Evolutionary conservation across 192 early-diverging fungal genomes (phyloP), one percentile per base, ranked within the genome.

Genomic region (Spizellomyces punctatus): DNA sequence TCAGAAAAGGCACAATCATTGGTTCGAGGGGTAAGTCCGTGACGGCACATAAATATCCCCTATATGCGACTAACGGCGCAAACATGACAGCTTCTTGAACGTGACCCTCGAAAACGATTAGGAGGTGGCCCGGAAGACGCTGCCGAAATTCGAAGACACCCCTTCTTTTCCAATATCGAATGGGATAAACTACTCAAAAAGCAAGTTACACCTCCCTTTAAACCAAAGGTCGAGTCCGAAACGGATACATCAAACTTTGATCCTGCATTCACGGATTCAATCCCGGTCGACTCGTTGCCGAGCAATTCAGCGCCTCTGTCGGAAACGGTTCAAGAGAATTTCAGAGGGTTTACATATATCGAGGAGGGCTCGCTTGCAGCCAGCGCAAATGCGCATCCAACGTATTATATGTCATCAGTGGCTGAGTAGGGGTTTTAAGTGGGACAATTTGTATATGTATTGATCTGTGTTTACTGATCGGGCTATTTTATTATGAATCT

Each of bases 141-240:
- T 0, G 75, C 78, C 17, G 86, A 85, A 19, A 80, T 91, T 71
- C 85, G 86, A 69, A 74, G 80, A 21, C 90, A 91, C 64, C 78
- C 81, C 27, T 91, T 87, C 66, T 90, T 91, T 74, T 63, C 73
- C 16, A 81, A 78, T 8, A 77, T 91, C 41, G 88, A 91, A 70
- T 91, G 90, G 90, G 72, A 77, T 21, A 83, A 84, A 60, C 80
- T 91, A 21, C 77, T 83, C 64, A 82, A 80, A 52, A 85, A 88
- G 71, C 78, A 88, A 63, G 80, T 86, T 8, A 82, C 76, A 48
- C 90, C 90, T 47, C 90, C 90, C 36, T 89, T 89, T 76, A 88
- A 89, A 58, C 90, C 90, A 46, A 80, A 85, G 45, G 86, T 90
- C 65, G 81, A 77, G 80, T 79, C 76, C 57, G 82, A 82, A 54